Conservation (phyloP, 306 rosid genomes). For the Ammopiptanthus mongolicus region DNA sequence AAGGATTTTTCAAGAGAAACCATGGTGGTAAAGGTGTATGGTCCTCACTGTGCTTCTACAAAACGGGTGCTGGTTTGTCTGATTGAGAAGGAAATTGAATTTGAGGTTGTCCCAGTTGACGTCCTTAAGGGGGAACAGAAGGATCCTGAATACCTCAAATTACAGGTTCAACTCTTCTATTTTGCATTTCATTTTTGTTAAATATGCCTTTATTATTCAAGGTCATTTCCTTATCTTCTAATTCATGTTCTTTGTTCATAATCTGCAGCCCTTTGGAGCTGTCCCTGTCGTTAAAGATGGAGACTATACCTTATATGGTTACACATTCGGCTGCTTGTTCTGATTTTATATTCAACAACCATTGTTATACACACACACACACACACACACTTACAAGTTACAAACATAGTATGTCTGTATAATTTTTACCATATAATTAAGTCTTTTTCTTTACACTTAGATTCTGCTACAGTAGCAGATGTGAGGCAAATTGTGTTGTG, state of each 20-base stretch:
- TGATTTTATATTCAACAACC: neutral
- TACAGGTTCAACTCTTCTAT: slow-evolving; percentile 27
- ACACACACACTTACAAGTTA: too few species aligned
- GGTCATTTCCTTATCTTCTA: neutral
- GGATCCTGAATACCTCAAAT: slow-evolving; percentile 38
- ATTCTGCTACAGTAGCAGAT: too few species aligned
- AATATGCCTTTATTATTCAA: neutral
- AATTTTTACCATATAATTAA: too few species aligned
- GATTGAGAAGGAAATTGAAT: slow-evolving; percentile 40
- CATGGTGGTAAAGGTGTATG: slow-evolving; percentile 51
- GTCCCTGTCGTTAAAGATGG: slow-evolving; percentile 45
- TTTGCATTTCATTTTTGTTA: neutral
- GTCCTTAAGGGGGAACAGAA: slow-evolving; percentile 21
- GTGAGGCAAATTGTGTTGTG: neutral
- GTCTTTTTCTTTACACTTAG: too few species aligned
- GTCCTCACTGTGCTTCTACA: slow-evolving; percentile 33
- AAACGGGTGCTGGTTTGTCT: slow-evolving; percentile 34
- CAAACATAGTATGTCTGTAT: too few species aligned
- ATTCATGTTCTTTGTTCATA: neutral
- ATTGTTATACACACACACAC: too few species aligned
- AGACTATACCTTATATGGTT: slow-evolving; percentile 41
- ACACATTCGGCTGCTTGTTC: neutral
- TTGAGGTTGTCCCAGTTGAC: slow-evolving; percentile 39
- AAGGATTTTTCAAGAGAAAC: neutral
- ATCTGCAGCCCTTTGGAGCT: slow-evolving; percentile 37